Base-by-base conservation (phyloP, 371 early-diverging fungal genomes). In the Mortierella sp. region DNA sequence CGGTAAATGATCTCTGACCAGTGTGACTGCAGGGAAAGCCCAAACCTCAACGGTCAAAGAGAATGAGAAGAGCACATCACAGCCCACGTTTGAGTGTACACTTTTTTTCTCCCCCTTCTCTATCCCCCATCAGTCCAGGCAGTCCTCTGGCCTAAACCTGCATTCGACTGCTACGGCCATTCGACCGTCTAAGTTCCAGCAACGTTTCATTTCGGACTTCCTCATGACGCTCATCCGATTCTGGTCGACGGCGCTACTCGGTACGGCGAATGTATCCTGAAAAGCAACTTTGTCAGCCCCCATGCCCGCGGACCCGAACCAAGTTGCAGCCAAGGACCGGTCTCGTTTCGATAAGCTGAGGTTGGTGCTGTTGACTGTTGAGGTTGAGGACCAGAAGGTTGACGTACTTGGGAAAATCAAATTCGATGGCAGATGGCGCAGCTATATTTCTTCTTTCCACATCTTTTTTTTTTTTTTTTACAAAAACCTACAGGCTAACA, bases 91-190 rank as follows among this genome's bases (percentile, higher is more conserved):
- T 12, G 48, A 46, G 16, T 46, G 48, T 12, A 46, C 48, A 12
- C 54, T 83, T 16, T 83, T 16, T 63, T 11, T 83, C 24, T 63
- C 77, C 14, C 87, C 82, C 2, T 70, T 79, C 71, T 65, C 65
- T 1, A 44, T 11, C 44, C 44, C 0, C 27, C 71, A 2, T 72
- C 86, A 0, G 86, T 75, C n/a, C 4, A 76, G 7, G 81, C 72
- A 8, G 72, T 74, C 35, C 72, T 81, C 16, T 79, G 79, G 79
- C 79, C 82, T 4, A 81, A 81, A 41, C 81, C 80, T 77, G n/a
- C n/a, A n/a, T n/a, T n/a, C n/a, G n/a, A n/a, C n/a, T n/a, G n/a
- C n/a, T n/a, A 77, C 24, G 77, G 79, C 49, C 77, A 81, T 24
- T 72, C 49, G n/a, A 81, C 79, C 24, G 65, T 76, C 14, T 77